Evolutionary conservation across 768 basidiomycete genomes (phyloP).

Genomic region (Mycena belliarum): DNA sequence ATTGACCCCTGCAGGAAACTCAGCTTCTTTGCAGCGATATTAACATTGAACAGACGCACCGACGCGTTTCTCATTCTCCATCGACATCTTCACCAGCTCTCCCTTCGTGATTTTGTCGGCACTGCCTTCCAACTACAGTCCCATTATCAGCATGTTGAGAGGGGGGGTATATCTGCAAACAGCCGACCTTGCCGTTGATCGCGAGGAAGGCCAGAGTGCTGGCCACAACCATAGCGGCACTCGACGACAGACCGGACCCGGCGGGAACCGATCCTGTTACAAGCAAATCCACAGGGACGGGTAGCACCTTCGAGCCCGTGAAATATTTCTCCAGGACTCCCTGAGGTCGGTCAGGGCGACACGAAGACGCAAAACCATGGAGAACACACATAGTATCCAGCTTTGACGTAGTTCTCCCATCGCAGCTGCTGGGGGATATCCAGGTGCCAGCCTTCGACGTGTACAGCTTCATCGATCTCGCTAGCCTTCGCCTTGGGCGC

Average conservation of each 20-base stretch:
- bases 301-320: constrained; percentile 31
- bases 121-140: constrained; percentile 27
- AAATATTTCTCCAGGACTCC: constrained; percentile 72
- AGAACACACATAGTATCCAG: constrained; percentile 72
- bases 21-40: not conserved
- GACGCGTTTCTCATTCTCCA: constrained; percentile 84
- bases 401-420: constrained; percentile 90
- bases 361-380: not conserved
- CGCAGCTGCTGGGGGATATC: constrained; percentile 70
- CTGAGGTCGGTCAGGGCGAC: constrained; percentile 31
- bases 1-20: constrained; percentile 50
- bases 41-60: constrained; percentile 24
- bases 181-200: constrained; percentile 65
- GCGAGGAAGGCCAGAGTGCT: constrained; percentile 81
- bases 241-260: constrained; percentile 85
- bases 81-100: constrained; percentile 73
- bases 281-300: constrained; percentile 69
- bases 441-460: constrained; percentile 64
- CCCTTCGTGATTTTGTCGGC: constrained; percentile 54
- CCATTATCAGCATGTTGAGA: not conserved
- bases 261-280: constrained; percentile 84
- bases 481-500: constrained; percentile 30
- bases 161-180: constrained; percentile 4
- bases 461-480: constrained; percentile 39
- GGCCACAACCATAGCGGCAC: constrained; percentile 89